Evolutionary conservation across 306 rosid species (phyloP).

Genomic region (Pterocarpus macrocarpus): DNA sequence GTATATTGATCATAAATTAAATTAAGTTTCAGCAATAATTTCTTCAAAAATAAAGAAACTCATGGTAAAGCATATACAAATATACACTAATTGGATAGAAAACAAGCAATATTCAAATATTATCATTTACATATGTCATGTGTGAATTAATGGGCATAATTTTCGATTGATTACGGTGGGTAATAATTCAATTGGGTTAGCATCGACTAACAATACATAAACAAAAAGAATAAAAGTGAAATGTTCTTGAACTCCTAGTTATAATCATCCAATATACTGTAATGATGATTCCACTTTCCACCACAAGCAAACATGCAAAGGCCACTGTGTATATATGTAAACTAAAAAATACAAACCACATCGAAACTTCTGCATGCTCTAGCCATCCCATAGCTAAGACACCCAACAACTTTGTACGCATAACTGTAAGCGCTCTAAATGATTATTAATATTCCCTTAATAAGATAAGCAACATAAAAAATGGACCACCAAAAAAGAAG

Average conservation of each 20-base stretch:
- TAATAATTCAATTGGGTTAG: background rate
- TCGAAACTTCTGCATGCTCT: slow-evolving; percentile 38
- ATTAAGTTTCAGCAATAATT: background rate
- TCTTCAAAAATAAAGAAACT: background rate
- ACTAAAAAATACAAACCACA: background rate
- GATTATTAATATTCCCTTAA: background rate
- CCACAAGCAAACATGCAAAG: slow-evolving; percentile 29
- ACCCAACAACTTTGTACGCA: too few relatives aligned
- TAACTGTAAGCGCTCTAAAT: background rate
- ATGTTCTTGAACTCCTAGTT: background rate
- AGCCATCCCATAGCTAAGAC: slow-evolving; percentile 20
- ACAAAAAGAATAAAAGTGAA: background rate
- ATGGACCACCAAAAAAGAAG: slow-evolving; percentile 45
- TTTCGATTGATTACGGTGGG: slow-evolving; percentile 7
- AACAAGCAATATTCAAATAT: background rate
- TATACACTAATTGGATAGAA: background rate
- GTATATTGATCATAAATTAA: background rate
- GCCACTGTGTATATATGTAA: background rate
- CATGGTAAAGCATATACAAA: background rate
- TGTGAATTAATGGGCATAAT: background rate
- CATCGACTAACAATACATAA: background rate
- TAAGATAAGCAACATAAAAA: slow-evolving; percentile 40
- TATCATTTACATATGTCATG: background rate
- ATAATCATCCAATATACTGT: background rate
- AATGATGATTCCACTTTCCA: slow-evolving; percentile 7